Conservation (phyloP, 1,139 yeast genomes). For the Diutina neorugosa region DNA sequence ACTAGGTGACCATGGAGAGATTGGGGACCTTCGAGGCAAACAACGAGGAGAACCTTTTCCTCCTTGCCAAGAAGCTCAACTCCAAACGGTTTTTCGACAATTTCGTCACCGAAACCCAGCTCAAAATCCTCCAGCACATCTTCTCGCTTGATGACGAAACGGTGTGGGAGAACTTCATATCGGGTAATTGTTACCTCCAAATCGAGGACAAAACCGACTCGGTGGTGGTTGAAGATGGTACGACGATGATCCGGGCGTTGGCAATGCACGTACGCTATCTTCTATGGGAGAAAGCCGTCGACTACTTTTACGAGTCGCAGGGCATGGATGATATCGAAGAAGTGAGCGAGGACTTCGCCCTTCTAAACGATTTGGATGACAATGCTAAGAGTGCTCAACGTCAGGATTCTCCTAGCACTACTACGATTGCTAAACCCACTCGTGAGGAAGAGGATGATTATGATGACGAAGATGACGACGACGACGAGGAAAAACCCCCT, state of each 20-base stretch:
- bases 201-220: constrained; percentile 61
- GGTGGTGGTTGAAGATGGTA: constrained; percentile 34
- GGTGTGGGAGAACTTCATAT: constrained; percentile 43
- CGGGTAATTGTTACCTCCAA: constrained; percentile 41
- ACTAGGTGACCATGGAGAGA: background rate
- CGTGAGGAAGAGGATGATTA: constrained; percentile 13
- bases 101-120: constrained; percentile 52
- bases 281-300: constrained; percentile 66
- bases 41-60: constrained; percentile 16
- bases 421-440: constrained; percentile 10
- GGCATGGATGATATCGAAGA: constrained; percentile 15
- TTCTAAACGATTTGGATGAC: constrained; percentile 22
- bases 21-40: constrained; percentile 2
- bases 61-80: constrained; percentile 37
- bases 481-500: constrained; percentile 7
- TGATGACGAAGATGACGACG: constrained; percentile 11
- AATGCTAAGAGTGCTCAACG: background rate
- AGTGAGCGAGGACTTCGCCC: constrained; percentile 25
- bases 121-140: constrained; percentile 37
- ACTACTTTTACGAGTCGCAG: constrained; percentile 24
- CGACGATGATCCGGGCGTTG: constrained; percentile 36
- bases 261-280: constrained; percentile 58
- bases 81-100: constrained; percentile 39
- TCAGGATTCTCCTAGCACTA: no score
- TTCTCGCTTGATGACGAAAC: constrained; percentile 17